Evolutionary conservation across 1,284 basidiomycete genomes (phyloP), one percentile per base, ranked within the genome.

Genomic region (Moesziomyces parantarcticus): DNA sequence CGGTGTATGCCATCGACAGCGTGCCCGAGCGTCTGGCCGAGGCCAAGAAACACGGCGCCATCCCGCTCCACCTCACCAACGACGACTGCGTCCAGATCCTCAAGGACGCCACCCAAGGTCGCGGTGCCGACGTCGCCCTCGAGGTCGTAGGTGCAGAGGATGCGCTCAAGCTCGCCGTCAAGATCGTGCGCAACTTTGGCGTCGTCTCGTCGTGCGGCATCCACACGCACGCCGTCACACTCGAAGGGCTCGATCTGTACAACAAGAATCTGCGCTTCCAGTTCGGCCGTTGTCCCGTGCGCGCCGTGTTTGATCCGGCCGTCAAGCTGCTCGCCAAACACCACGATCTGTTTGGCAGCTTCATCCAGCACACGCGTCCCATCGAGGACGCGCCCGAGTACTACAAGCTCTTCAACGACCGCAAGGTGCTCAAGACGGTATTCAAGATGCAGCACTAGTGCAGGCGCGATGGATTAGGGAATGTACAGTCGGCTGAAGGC

Each of bases 241-340:
- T 87, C 20, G 71, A 81, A 7, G 87, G 86, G 7, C 79, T 80
- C 9, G 85, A 89, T 45, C 83, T 92, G 43, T 96, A 95, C 84
- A 87, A 89, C 85, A 93, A 94, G 85, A 94, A 94, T 79, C 87
- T 84, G 23, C 75, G 76, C 14, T 74, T 92, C 54, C 90, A 91
- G 75, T 94, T 93, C 81, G 94, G 93, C 10, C 88, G 93, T 18
- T 96, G 93, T 80, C 92, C 92, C 18, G 93, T 83, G 8, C 65
- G 76, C 18, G 72, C 77, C 41, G 67, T 81, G 11, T 83, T 83
- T 32, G 58, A 74, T 21, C 69, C 74, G 4, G 79, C 81, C 4
- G 56, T 83, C 46, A 60, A 79, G 40, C 61, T 82, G 7, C 67
- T 82, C 22, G 36, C 57, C 16, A 55, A 83, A 52, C 62, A 80